Conservation (phyloP, 2,329 filamentous ascomycete species). For the Epicoccum sorghinum region DNA sequence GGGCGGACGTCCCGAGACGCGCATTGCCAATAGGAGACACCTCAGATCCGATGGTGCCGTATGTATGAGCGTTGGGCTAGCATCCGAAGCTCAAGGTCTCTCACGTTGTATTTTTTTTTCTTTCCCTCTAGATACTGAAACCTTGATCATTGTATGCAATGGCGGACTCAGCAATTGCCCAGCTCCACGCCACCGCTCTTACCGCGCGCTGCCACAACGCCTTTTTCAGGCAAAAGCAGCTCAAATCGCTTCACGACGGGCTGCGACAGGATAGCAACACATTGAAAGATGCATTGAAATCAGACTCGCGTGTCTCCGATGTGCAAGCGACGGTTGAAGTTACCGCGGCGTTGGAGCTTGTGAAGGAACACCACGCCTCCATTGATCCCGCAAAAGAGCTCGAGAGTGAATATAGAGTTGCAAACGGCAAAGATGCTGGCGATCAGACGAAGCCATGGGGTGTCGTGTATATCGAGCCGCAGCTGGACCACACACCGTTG, state of each 20-base stretch:
- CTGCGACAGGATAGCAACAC: conserved; percentile 45
- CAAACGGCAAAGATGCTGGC: conserved; percentile 48
- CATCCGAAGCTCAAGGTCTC: background rate
- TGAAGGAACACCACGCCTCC: conserved; percentile 50
- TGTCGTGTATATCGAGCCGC: conserved; percentile 57
- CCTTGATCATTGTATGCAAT: conserved; percentile 6
- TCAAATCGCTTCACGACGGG: conserved; percentile 51
- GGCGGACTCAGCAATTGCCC: conserved; percentile 31
- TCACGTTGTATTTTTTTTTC: background rate
- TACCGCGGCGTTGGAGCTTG: conserved; percentile 47
- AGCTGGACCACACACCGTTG: conserved; percentile 54
- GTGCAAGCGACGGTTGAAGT: conserved; percentile 52
- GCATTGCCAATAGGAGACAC: background rate
- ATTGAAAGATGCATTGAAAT: conserved; percentile 50
- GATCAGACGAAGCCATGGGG: conserved; percentile 47
- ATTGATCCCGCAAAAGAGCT: conserved; percentile 49
- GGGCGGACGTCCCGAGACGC: background rate
- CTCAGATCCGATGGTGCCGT: background rate
- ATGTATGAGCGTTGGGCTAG: conserved; percentile 1
- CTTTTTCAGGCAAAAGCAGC: conserved; percentile 55
- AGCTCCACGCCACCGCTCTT: conserved; percentile 51
- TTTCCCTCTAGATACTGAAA: background rate
- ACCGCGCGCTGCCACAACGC: conserved; percentile 54
- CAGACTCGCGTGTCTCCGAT: conserved; percentile 46
- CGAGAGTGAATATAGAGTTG: conserved; percentile 52